Evolutionary conservation across 495 filamentous ascomycete genomes (phyloP), one percentile per base, ranked within the genome.

Genomic region (Penicillium mononematosum): DNA sequence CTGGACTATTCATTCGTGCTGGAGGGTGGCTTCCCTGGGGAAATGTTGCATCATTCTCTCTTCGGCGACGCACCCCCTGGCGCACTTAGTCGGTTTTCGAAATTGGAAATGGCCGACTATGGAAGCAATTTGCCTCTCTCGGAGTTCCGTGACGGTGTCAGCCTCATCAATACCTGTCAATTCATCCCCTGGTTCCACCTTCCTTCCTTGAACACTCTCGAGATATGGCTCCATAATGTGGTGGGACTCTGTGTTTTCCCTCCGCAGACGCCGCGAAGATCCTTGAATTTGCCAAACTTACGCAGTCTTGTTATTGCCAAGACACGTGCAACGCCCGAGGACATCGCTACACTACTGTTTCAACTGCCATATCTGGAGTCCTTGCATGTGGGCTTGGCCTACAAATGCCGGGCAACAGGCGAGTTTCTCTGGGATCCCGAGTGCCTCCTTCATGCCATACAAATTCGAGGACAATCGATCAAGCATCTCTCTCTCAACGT

Each of bases 201-300:
- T 34, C 52, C 64, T 55, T 43, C 56, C 38, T 45, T 67, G 45
- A 54, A 38, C 39, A 45, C 17, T 16, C 50, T 58, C 17, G 41
- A 45, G 24, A 55, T 52, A 10, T 54, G 50, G 55, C 19, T 55
- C 22, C 36, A 43, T 41, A 45, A 27, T 6, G 8, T 41, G 12
- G 22, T 1, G 22, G 49, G 20, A 4, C 8, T 39, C n/a, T 17
- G 2, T 41, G 6, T 4, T 5, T 41, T 6, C 4, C 34, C 49
- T 8, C 20, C 0, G 2, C 12, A 11, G 29, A 17, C 3, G 16
- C 14, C 32, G 22, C 9, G 8, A 46, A 10, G 0, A 17, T 1
- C 14, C 49, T n/a, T 27, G 32, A 11, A n/a, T 19, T 29, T 51
- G 1, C 24, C 32, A 17, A 22, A 27, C 7, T 7, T 51, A 4